Evolutionary conservation across 2,329 filamentous ascomycete species (phyloP), one percentile per base, ranked within the genome.

Genomic region (Cryphonectria nitschkei): DNA sequence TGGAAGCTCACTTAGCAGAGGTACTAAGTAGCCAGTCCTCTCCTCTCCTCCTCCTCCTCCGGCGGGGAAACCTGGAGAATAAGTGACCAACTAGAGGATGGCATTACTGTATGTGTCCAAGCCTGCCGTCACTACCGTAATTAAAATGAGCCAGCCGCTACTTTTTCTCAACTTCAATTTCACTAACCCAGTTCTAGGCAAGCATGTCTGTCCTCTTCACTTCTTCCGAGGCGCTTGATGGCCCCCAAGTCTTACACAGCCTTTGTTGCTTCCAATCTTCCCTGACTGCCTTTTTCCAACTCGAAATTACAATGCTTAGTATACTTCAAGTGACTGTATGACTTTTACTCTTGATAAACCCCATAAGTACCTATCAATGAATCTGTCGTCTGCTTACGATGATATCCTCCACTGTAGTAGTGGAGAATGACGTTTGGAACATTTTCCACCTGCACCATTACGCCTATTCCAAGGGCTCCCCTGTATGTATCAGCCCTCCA

Each of bases 381-480:
- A 50, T 50, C 52, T 32, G 13, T 29, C 19, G 3, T 16, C 26
- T 58, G 29, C 54, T 39, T 41, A 39, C 34, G 7, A 62, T n/a
- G 8, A 8, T 41, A 9, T 39, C 60, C 19, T 62, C 34, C 32
- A 11, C 37, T 60, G 34, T 16, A n/a, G 32, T 22, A 39, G 60
- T 37, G 60, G 60, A 62, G 60, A 62, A 41, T 62, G 60, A 62
- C 60, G 60, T 62, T 62, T 62, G n/a, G 34, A 41, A 5, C 34
- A 58, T n/a, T 11, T 22, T 34, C 54, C 4, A n/a, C 34, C 65
- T 67, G 65, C 65, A 67, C 37, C n/a, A 67, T 67, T 60, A 60
- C 65, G 52, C 65, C 65, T 32, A 11, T 43, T 34, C 32, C 65
- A 22, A 61, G 52, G 65, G 56, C 52, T 60, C 65, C 65, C 65